A percentile compares a stretch with the other conserved stretches of the same genome.
phyloP scores from a whole-genome alignment of 345 rosid species.

The Ceriops decandra region DNA sequence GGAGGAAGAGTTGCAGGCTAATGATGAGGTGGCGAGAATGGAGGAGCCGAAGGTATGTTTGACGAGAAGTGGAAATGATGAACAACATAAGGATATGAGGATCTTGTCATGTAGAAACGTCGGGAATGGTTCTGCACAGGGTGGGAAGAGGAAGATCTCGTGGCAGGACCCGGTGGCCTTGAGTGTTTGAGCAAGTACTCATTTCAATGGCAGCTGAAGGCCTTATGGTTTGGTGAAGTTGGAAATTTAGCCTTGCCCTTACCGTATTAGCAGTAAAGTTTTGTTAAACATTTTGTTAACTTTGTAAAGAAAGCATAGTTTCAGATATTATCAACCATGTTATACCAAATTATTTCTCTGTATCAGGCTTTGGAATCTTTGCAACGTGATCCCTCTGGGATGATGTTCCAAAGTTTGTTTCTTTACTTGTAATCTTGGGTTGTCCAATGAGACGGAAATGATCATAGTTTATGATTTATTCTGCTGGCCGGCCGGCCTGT shows the following conservation, averaged over 20 bases:
- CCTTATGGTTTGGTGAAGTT: conserved; percentile 17
- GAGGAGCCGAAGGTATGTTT: conserved; percentile 42
- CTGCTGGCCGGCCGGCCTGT: neutral
- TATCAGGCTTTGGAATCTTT: neutral
- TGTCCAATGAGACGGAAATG: neutral
- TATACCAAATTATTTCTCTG: neutral
- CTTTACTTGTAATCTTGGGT: neutral
- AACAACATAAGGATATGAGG: conserved; percentile 46
- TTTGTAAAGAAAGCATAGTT: conserved; percentile 30
- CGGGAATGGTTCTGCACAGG: conserved; percentile 46
- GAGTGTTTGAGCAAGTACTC: conserved; percentile 44
- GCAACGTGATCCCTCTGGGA: neutral
- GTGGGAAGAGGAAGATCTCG: conserved; percentile 83
- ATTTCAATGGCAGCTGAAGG: conserved; percentile 18
- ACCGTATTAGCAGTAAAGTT: neutral
- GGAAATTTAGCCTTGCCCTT: conserved; percentile 12
- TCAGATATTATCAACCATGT: conserved; percentile 8
- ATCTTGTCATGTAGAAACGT: conserved; percentile 53
- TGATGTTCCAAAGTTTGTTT: conserved; percentile 17
- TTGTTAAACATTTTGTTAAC: neutral
- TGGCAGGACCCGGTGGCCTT: conserved; percentile 96
- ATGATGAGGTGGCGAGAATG: conserved; percentile 28
- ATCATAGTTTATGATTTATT: neutral
- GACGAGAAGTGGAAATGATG: conserved; percentile 40
- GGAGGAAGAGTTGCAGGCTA: conserved; percentile 59